These are phyloP conservation scores for Cyathus striatus DNA, from an alignment of 768 basidiomycete genomes.

Conservation along the genomic window DNA sequence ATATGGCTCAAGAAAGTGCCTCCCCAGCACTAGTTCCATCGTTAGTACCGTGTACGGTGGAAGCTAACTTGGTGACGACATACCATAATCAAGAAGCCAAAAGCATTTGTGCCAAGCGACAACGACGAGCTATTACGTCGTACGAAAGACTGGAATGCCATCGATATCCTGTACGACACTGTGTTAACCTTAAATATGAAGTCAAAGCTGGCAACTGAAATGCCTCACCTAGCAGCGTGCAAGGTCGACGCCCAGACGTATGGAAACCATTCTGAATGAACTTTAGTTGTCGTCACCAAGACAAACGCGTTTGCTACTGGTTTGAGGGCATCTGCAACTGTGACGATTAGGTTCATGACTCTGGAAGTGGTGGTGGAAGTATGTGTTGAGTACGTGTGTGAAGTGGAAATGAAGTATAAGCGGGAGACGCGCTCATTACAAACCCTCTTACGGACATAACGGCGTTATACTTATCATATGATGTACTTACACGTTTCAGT, in stretches of 20 bases:
- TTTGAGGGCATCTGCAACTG: conserved; percentile 9
- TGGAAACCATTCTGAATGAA: conserved; percentile 35
- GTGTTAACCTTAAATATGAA: background rate
- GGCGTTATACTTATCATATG: too few relatives aligned
- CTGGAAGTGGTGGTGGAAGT: background rate
- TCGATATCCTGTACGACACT: conserved; percentile 27
- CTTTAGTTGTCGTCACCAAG: conserved; percentile 23
- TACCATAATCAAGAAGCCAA: conserved; percentile 44
- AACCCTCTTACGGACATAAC: too few relatives aligned
- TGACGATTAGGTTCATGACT: conserved; percentile 13
- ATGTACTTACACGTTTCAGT: too few relatives aligned
- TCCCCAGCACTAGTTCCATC: conserved; percentile 35
- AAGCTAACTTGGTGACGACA: conserved; percentile 1
- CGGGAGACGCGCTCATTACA: too few relatives aligned
- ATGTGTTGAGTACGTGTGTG: too few relatives aligned
- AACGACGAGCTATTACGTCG: conserved; percentile 21
- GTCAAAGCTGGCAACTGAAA: background rate
- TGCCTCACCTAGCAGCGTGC: conserved; percentile 23
- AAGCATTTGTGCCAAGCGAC: conserved; percentile 38
- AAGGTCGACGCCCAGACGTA: conserved; percentile 33
- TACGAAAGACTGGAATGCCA: conserved; percentile 36
- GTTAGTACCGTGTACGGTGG: background rate
- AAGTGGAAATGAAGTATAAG: too few relatives aligned
- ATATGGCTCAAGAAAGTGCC: conserved; percentile 38
- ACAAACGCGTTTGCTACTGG: conserved; percentile 17